phyloP scores from a whole-genome alignment of 1,284 basidiomycete genomes.

The Boletus holoroseus region DNA sequence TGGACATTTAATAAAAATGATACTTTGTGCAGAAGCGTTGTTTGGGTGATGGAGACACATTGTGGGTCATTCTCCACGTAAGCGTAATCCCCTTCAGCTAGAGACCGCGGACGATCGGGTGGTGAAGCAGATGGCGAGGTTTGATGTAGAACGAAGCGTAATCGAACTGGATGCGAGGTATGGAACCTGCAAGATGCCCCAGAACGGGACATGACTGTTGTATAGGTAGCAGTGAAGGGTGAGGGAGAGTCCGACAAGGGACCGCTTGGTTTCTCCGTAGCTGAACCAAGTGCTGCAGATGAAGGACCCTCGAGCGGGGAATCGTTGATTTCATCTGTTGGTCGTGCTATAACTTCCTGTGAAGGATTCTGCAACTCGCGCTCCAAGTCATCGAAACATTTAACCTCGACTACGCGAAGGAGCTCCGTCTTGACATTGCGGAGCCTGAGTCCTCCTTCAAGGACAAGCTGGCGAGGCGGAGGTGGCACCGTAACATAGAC shows the following conservation, averaged over 20 bases:
- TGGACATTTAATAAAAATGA: slow-evolving; percentile 62
- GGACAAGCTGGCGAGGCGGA: slow-evolving; percentile 56
- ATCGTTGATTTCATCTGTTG: slow-evolving; percentile 1
- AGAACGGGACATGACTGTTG: slow-evolving; percentile 59
- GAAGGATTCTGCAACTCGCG: slow-evolving; percentile 28
- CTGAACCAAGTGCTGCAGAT: slow-evolving; percentile 17
- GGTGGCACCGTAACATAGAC: slow-evolving; percentile 73
- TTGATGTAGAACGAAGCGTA: slow-evolving; percentile 69
- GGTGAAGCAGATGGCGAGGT: slow-evolving; percentile 50
- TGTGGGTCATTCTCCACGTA: slow-evolving; percentile 53
- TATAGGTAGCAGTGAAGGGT: slow-evolving; percentile 36
- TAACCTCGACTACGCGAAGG: slow-evolving; percentile 54
- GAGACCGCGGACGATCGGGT: slow-evolving; percentile 39
- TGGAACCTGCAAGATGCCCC: slow-evolving; percentile 79
- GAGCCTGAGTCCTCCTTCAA: slow-evolving; percentile 61
- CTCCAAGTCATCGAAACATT: slow-evolving; percentile 36
- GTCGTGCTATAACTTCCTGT: slow-evolving; percentile 18
- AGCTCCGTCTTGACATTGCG: slow-evolving; percentile 72
- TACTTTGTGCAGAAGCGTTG: slow-evolving; percentile 65
- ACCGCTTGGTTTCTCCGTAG: slow-evolving; percentile 30
- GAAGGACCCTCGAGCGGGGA: slow-evolving; percentile 29
- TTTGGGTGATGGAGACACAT: slow-evolving; percentile 69
- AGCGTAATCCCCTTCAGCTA: slow-evolving; percentile 41
- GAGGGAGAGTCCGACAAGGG: slow-evolving; percentile 37
- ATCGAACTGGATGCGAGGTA: slow-evolving; percentile 55